Conservation (phyloP, 768 basidiomycete species). For the Leccinum pellstonianum region DNA sequence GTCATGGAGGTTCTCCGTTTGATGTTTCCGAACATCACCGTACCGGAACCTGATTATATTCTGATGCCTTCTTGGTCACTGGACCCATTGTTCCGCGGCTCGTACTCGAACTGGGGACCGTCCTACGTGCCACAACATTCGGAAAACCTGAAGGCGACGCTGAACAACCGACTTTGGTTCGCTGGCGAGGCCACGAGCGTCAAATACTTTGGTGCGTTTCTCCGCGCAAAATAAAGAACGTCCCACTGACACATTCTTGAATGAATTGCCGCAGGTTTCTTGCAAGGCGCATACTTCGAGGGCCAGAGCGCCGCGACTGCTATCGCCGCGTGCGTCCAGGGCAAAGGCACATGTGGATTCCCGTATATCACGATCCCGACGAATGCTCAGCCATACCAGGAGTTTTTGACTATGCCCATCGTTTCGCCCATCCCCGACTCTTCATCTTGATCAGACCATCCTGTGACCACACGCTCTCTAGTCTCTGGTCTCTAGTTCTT, state of each 20-base stretch:
- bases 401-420: conserved; percentile 10
- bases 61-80: conserved; percentile 53
- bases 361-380: conserved; percentile 28
- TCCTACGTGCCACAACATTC: conserved; percentile 53
- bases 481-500: background rate
- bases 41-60: conserved; percentile 59
- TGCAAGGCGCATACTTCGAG: conserved; percentile 60
- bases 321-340: conserved; percentile 44
- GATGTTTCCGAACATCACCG: conserved; percentile 56
- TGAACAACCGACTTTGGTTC: conserved; percentile 54
- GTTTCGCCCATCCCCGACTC: background rate
- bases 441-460: background rate
- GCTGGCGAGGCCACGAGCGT: conserved; percentile 61
- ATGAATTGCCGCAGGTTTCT: conserved; percentile 45
- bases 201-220: conserved; percentile 53
- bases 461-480: background rate
- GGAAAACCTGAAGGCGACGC: conserved; percentile 55
- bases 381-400: conserved; percentile 36
- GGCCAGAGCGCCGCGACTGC: conserved; percentile 41
- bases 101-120: conserved; percentile 71
- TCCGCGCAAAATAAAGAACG: background rate
- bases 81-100: conserved; percentile 43
- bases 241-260: background rate
- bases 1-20: conserved; percentile 53
- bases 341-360: conserved; percentile 24